These are phyloP conservation scores for Aspergillus sp. DNA, from an alignment of 2,329 filamentous ascomycete species.

Conservation along the genomic window DNA sequence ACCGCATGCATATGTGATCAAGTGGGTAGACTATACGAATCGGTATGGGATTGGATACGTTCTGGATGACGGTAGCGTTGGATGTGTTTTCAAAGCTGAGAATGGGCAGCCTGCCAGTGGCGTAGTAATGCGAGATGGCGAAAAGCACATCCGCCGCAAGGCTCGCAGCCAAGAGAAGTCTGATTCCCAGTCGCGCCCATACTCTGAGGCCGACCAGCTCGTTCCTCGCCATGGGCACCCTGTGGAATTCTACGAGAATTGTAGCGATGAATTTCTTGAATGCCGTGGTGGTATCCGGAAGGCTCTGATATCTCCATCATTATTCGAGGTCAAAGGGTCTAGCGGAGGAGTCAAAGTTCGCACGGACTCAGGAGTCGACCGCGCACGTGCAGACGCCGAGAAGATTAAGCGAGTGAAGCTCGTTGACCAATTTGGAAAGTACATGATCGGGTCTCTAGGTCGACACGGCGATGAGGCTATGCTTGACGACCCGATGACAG, in stretches of 20 bases:
- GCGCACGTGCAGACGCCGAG: constrained; percentile 43
- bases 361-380: constrained; percentile 30
- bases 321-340: constrained; percentile 40
- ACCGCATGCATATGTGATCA: constrained; percentile 49
- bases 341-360: constrained; percentile 34
- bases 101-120: constrained; percentile 45
- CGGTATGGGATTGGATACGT: constrained; percentile 54
- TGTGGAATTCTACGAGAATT: constrained; percentile 51
- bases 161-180: constrained; percentile 39
- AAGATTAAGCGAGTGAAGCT: constrained; percentile 50
- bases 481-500: constrained; percentile 26
- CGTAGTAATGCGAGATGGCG: constrained; percentile 48
- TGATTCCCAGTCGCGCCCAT: constrained; percentile 28
- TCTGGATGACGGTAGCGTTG: constrained; percentile 51
- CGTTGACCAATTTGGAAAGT: constrained; percentile 53
- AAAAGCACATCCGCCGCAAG: constrained; percentile 47
- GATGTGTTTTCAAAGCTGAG: constrained; percentile 51
- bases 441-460: constrained; percentile 51
- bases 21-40: constrained; percentile 56
- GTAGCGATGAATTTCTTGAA: constrained; percentile 31
- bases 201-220: constrained; percentile 45
- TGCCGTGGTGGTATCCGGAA: constrained; percentile 40
- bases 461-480: constrained; percentile 39
- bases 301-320: constrained; percentile 39
- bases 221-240: constrained; percentile 43